These are phyloP conservation scores for Rosa rugosa DNA, from an alignment of 306 rosid species.

Conservation along the genomic window DNA sequence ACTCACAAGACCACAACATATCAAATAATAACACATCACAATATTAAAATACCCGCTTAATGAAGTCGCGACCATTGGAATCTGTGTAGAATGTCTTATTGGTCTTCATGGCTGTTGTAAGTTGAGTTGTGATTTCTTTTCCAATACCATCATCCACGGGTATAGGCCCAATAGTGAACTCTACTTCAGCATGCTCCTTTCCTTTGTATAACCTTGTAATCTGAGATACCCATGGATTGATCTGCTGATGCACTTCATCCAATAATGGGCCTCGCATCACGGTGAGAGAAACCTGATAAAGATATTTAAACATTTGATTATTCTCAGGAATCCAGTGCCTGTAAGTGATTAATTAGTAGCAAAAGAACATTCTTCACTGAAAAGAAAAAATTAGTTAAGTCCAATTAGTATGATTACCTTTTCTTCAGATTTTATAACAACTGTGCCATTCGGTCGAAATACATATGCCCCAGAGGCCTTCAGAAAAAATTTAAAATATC, in stretches of 20 bases:
- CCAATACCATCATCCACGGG: constrained; percentile 36
- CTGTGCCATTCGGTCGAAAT: constrained; percentile 42
- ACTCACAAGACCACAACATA: not conserved
- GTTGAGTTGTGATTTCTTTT: constrained; percentile 37
- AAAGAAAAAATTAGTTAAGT: not conserved
- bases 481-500: constrained; percentile 2
- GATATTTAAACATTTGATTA: constrained; percentile 10
- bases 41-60: constrained; percentile 30
- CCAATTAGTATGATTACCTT: constrained; percentile 25
- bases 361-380: not conserved
- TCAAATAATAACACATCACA: not conserved
- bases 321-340: constrained; percentile 10
- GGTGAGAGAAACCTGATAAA: constrained; percentile 34
- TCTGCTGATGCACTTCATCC: constrained; percentile 44
- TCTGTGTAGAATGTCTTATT: constrained; percentile 35
- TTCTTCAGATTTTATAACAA: constrained; percentile 29
- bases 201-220: constrained; percentile 45
- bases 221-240: constrained; percentile 49
- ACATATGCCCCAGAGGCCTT: constrained; percentile 57
- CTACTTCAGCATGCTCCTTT: constrained; percentile 50
- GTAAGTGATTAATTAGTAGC: constrained; percentile 5
- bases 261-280: constrained; percentile 38
- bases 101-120: constrained; percentile 32
- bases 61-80: constrained; percentile 44
- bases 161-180: constrained; percentile 38